phyloP scores from a whole-genome alignment of 768 basidiomycete species.

The Naganishia kalamii region DNA sequence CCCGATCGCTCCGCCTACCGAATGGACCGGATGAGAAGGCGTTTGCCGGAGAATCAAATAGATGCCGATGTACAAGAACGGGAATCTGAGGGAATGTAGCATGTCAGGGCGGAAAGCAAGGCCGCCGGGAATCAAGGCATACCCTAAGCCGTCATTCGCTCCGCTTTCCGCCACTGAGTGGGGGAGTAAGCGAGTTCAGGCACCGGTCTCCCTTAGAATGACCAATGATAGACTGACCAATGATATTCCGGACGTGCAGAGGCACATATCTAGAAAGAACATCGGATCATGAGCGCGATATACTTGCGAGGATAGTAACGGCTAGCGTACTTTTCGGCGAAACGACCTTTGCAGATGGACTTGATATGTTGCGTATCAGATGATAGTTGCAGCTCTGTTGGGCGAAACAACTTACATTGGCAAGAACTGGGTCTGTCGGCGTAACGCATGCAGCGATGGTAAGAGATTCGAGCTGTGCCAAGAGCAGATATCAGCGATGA shows the following conservation, averaged over 20 bases:
- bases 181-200: not conserved
- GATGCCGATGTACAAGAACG: conserved; percentile 48
- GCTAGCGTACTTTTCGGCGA: conserved; percentile 44
- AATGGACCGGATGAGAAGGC: conserved; percentile 30
- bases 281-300: not conserved
- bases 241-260: conserved; percentile 47
- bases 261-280: conserved; percentile 41
- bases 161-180: conserved; percentile 45
- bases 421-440: conserved; percentile 49
- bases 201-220: not conserved
- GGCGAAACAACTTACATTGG: conserved; percentile 39
- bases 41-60: conserved; percentile 45
- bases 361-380: not conserved
- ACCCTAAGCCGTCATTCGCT: conserved; percentile 50
- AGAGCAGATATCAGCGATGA: not conserved
- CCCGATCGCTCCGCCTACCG: conserved; percentile 41
- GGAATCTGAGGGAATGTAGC: conserved; percentile 32
- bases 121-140: not conserved
- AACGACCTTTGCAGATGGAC: conserved; percentile 44
- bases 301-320: no score
- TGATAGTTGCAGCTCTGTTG: not conserved
- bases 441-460: conserved; percentile 48
- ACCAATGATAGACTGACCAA: conserved; percentile 23
- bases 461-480: conserved; percentile 42
- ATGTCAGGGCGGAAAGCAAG: not conserved